Base-by-base conservation (phyloP, 306 rosid genomes). In the Hippophae gyantsensis region DNA sequence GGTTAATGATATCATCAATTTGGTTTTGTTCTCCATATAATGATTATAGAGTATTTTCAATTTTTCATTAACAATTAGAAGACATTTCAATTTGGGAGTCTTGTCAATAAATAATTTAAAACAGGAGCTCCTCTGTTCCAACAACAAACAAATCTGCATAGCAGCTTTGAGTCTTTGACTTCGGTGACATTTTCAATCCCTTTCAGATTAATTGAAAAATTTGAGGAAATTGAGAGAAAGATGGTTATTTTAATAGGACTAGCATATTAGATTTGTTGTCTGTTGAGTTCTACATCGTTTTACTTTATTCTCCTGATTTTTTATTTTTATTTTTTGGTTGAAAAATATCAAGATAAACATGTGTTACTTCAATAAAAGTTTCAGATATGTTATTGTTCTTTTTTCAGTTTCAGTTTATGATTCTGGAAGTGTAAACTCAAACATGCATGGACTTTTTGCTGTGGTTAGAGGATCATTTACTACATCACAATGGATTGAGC, bases 401-500 rank as follows among this genome's bases (percentile, higher is more conserved):
- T 51, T 18, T 32, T 43, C 44, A 6, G 54, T 61, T 61, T 65
- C 75, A 79, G 81, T 58, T 51, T 76, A 54, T 66, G 81, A 67
- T 50, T 64, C 70, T 46, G 80, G 74, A 64, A 66, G 72, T 69
- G 61, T 61, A 65, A 79, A 65, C 71, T 53, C 64, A 54, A 58
- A 65, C 78, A 67, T 76, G 79, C 79, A 73, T 76, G 85, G 52
- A 65, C 11, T 48, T 64, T 61, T 56, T 58, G 56, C 69, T 23
- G 74, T 70, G 53, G 61, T 47, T 14, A 73, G 73, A 73, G 85
- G 75, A 44, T 77, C 79, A 56, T 80, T 80, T 68, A 80, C 79
- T 50, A 77, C 76, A 40, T 80, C 77, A n/a, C 85, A 80, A 60
- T 76, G 85, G 85, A 60, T 76, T 51, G 85, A 80, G 75, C 75